Percentiles rank a stretch among this genome's conserved stretches.
Conservation (phyloP, 169 alveolate genomes). For the Eimeria praecox region DNA sequence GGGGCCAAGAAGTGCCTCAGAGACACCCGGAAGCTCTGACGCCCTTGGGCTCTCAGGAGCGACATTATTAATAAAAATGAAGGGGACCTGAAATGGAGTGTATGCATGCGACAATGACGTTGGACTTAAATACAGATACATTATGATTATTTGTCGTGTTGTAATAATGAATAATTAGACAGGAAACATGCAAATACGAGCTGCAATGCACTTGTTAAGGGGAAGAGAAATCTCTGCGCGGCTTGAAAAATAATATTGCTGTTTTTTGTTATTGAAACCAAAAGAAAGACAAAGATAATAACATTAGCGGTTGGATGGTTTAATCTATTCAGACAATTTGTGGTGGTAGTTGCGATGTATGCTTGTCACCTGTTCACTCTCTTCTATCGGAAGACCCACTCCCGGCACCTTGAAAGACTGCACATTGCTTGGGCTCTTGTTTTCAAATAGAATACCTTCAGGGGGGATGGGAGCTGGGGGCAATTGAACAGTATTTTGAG, state of each 20-base stretch:
- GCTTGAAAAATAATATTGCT: too few relatives aligned
- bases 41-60: slow-evolving; percentile 47
- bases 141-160: too few relatives aligned
- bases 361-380: slow-evolving; percentile 51
- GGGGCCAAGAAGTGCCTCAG: not conserved
- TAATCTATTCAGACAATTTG: not conserved
- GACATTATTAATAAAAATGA: slow-evolving; percentile 66
- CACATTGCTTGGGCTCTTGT: slow-evolving; percentile 40
- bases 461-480: slow-evolving; percentile 65
- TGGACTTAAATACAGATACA: too few relatives aligned
- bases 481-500: not conserved
- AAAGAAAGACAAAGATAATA: too few relatives aligned
- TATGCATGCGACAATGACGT: not conserved
- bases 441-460: slow-evolving; percentile 55
- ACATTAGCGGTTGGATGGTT: too few relatives aligned
- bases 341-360: too few relatives aligned
- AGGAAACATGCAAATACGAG: too few relatives aligned
- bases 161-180: too few relatives aligned
- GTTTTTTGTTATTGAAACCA: not conserved
- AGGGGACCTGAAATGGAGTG: slow-evolving; percentile 38
- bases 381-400: slow-evolving; percentile 55
- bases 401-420: slow-evolving; percentile 76
- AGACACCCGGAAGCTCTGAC: not conserved
- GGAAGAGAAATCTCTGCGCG: too few relatives aligned
- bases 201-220: too few relatives aligned